phyloP scores from a whole-genome alignment of 2,329 filamentous ascomycete genomes.

The Calonectria henricotiae region DNA sequence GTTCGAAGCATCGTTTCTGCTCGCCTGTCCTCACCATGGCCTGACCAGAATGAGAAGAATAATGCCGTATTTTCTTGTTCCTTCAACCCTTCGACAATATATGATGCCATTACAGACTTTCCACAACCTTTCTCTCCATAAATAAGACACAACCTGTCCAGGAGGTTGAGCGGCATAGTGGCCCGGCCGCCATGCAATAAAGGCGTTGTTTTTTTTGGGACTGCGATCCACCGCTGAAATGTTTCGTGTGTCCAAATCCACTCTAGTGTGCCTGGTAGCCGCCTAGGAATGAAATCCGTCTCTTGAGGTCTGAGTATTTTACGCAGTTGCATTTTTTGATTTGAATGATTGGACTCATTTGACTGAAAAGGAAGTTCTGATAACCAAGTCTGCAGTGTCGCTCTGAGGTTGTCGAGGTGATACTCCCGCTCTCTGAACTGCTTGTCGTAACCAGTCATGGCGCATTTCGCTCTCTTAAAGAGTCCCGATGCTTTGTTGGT shows the following conservation, averaged over 20 bases:
- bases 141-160: constrained; percentile 12
- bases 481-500: not conserved
- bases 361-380: not conserved
- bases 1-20: constrained; percentile 21
- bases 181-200: constrained; percentile 1
- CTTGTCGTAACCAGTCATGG: constrained; percentile 15
- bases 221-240: not conserved
- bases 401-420: constrained; percentile 6
- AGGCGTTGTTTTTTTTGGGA: not conserved
- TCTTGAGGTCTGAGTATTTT: constrained; percentile 16
- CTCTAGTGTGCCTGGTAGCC: not conserved
- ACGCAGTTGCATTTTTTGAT: not conserved
- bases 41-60: constrained; percentile 25
- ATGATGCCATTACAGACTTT: constrained; percentile 28
- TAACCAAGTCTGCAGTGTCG: not conserved
- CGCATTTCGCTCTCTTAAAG: constrained; percentile 19
- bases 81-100: constrained; percentile 5
- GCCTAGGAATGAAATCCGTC: constrained; percentile 5
- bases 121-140: constrained; percentile 18
- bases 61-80: not conserved
- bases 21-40: constrained; percentile 15
- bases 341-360: not conserved
- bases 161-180: not conserved
- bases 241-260: constrained; percentile 26
- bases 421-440: constrained; percentile 18